Percentiles rank a stretch among this genome's conserved stretches.
Evolutionary conservation across 495 filamentous ascomycete genomes (phyloP).

Genomic region (Annulohypoxylon stygium): DNA sequence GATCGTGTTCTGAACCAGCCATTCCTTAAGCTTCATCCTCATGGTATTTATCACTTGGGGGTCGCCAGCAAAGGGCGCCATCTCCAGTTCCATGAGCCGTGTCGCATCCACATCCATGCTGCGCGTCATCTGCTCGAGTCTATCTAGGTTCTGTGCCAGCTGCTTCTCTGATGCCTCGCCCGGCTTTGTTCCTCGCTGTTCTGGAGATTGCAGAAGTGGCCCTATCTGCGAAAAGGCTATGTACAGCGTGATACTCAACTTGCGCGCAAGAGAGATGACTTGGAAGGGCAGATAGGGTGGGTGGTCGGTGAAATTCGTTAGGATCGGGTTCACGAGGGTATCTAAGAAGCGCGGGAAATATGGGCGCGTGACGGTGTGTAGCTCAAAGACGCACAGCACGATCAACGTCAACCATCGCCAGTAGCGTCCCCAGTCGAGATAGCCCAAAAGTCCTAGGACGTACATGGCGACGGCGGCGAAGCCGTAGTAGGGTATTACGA

Average conservation of each 20-base stretch:
- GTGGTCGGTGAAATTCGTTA: constrained; percentile 63
- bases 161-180: constrained; percentile 54
- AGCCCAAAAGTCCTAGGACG: constrained; percentile 79
- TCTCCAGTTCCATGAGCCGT: constrained; percentile 79
- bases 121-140: constrained; percentile 67
- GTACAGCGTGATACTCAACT: constrained; percentile 81
- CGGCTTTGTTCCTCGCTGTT: constrained; percentile 47
- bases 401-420: constrained; percentile 89
- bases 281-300: constrained; percentile 89
- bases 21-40: constrained; percentile 77
- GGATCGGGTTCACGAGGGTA: constrained; percentile 72
- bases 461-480: constrained; percentile 72
- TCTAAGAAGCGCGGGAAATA: constrained; percentile 67
- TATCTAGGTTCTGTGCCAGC: constrained; percentile 64
- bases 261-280: constrained; percentile 80
- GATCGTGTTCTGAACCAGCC: constrained; percentile 81
- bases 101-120: constrained; percentile 74
- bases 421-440: constrained; percentile 85
- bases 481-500: constrained; percentile 73
- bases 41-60: constrained; percentile 69
- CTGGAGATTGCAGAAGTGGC: constrained; percentile 66
- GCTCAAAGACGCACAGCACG: constrained; percentile 77
- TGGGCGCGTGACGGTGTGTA: constrained; percentile 77
- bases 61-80: constrained; percentile 85
- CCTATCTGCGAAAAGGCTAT: constrained; percentile 91